Percentiles rank a stretch among this genome's conserved stretches.
phyloP scores from a whole-genome alignment of 2,329 filamentous ascomycete species.

The Colletotrichum horii region DNA sequence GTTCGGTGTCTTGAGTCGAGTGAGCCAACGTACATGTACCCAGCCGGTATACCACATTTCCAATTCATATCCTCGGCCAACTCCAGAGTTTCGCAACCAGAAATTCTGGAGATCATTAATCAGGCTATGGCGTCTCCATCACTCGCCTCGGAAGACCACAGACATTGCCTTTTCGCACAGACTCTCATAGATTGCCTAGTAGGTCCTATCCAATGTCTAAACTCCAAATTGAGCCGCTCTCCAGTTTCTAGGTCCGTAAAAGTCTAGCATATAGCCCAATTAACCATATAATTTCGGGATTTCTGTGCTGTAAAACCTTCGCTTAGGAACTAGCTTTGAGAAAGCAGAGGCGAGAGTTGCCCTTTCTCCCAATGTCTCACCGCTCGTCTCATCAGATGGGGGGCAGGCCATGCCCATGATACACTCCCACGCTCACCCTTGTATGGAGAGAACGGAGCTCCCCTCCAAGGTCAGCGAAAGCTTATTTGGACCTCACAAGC shows the following conservation, averaged over 20 bases:
- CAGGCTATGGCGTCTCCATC: not conserved
- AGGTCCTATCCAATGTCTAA: not conserved
- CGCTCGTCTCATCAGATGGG: not conserved
- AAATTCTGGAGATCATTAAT: not conserved
- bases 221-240: not conserved
- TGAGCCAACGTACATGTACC: not conserved
- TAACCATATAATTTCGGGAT: not conserved
- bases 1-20: accelerated
- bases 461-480: not conserved
- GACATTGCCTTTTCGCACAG: not conserved
- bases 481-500: not conserved
- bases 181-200: not conserved
- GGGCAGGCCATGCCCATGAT: not conserved
- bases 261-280: not conserved
- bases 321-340: not conserved
- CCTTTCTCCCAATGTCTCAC: not conserved
- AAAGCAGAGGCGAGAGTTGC: not conserved
- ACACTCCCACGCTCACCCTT: not conserved
- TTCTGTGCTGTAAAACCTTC: not conserved
- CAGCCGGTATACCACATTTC: not conserved
- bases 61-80: not conserved
- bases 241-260: not conserved
- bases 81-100: not conserved
- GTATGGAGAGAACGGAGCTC: accelerated
- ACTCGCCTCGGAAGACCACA: accelerated